Base-by-base conservation (phyloP, 225 moss, liverwort and hornwort genomes). In the Takakia lepidozioides region DNA sequence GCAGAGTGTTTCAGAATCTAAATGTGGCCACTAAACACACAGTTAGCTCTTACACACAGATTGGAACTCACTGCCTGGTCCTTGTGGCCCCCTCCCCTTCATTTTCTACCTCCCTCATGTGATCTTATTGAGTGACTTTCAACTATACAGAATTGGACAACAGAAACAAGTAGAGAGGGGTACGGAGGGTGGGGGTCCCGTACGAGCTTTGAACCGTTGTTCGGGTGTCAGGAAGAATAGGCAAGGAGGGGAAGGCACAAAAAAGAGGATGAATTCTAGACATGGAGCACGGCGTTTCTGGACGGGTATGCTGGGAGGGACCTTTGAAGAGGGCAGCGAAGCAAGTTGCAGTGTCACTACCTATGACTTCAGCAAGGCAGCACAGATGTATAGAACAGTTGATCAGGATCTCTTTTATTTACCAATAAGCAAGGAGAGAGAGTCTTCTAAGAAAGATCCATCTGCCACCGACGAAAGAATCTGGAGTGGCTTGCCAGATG, bases 401-500 rank as follows among this genome's bases (percentile, higher is more conserved):
- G 1, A 38, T 38, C 17, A 46, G 46, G 23, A 32, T 27, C 38
- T 62, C 35, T 19, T 59, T 21, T 0, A 22, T 6, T 0, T 28
- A 2, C 10, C 10, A 2, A 13, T 20, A 2, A 14, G 2, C 20
- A 13, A 20, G 10, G 18, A 41, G n/a, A 19, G 2, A 19, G 40
- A 19, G 4, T 0, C 20, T 20, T 0, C 2, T 13, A 48, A 8
- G 2, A 11, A 1, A 16, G 24, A 22, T 4, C 14, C n/a, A 2
- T 29, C 13, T 5, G 2, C 26, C 10, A 27, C 64, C 26, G 64
- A 69, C 19, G 21, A 22, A 48, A 28, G 24, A 56, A n/a, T n/a
- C n/a, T 68, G 56, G 60, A 3, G 1, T 38, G 19, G 24, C 6
- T 48, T 68, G 18, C 39, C 19, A 4, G 30, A 56, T 30, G 60